Base-by-base conservation (phyloP, 441 rosid genomes). In the Lepidium campestre region DNA sequence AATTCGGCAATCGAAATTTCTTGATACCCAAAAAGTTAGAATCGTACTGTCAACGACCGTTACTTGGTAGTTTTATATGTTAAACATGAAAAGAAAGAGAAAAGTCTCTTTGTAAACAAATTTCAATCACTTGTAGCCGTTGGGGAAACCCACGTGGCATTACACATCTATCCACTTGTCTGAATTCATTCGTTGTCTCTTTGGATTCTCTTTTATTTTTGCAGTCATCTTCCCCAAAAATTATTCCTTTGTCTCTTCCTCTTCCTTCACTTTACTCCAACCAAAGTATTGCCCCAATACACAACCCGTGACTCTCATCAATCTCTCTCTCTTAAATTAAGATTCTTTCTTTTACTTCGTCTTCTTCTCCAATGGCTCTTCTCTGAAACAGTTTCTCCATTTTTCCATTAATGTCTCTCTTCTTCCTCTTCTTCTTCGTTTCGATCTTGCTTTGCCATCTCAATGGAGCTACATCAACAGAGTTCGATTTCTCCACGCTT, bases 401-500 rank as follows among this genome's bases (percentile, higher is more conserved):
- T 19, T 39, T 39, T 53, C 15, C 62, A 25, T 40, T 40, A 41
- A 78, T 81, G 86, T 75, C 71, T 23, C 34, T 75, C 63, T 57
- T 65, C 41, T 29, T 56, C 23, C 19, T 35, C 37, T 62, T 37
- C 35, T 70, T 23, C 49, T 65, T 12, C 61, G 49, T 66, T 63
- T 77, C 47, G 11, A 19, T 23, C 65, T 44, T 61, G 10, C 54
- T 62, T 39, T 52, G 7, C 46, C 11, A 1, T 22, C 18, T 62
- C 25, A 18, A 41, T 34, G 77, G 4, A 68, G 65, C 69, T 32
- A 17, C 45, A 9, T 34, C 75, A 2, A 86, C 87, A 0, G 84
- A 84, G 48, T 91, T 94, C 67, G 97, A 91, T 80, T 91, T 94
- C 77, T 87, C 89, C 2, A 89, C 91, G 20, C 62, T 91, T 27